Percentiles rank a stretch among this genome's conserved stretches.
These are phyloP conservation scores for Hyphopichia fennica DNA, from an alignment of 1,139 yeast species.

Conservation along the genomic window DNA sequence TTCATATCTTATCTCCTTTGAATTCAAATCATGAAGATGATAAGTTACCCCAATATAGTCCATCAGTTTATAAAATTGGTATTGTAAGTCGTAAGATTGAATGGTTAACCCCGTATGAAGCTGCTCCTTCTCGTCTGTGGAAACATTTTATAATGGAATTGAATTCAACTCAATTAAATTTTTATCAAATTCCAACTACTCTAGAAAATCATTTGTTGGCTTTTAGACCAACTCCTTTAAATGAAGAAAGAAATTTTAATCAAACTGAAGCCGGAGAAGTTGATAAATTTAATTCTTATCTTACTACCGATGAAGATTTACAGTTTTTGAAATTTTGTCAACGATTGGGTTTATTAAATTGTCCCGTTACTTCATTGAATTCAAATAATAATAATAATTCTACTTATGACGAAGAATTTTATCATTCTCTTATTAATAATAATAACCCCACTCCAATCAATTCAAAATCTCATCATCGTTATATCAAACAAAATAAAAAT, in stretches of 20 bases:
- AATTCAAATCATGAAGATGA: constrained; percentile 23
- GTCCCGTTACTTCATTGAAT: neutral
- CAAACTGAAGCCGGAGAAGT: constrained; percentile 12
- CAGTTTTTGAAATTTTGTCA: constrained; percentile 36
- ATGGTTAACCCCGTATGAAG: constrained; percentile 67
- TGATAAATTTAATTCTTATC: constrained; percentile 18
- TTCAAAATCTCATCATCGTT: neutral
- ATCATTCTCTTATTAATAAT: neutral
- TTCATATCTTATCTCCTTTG: constrained; percentile 42
- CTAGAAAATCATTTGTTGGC: constrained; percentile 29
- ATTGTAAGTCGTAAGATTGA: constrained; percentile 58
- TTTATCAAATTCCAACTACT: constrained; percentile 46
- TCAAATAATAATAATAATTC: neutral
- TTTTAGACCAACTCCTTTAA: constrained; percentile 15
- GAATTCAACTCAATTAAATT: constrained; percentile 72
- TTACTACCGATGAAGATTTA: constrained; percentile 38
- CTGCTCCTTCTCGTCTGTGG: constrained; percentile 65
- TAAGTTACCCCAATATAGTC: constrained; percentile 41
- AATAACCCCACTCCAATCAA: neutral
- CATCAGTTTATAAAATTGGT: constrained; percentile 59
- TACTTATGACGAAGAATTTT: neutral
- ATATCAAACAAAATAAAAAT: neutral
- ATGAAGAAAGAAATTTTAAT: constrained; percentile 14
- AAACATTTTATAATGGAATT: constrained; percentile 60
- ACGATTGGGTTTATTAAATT: constrained; percentile 20